Percentiles rank a stretch among this genome's conserved stretches.
Conservation (phyloP, 179 eudicot species). For the Pouteria campechiana region DNA sequence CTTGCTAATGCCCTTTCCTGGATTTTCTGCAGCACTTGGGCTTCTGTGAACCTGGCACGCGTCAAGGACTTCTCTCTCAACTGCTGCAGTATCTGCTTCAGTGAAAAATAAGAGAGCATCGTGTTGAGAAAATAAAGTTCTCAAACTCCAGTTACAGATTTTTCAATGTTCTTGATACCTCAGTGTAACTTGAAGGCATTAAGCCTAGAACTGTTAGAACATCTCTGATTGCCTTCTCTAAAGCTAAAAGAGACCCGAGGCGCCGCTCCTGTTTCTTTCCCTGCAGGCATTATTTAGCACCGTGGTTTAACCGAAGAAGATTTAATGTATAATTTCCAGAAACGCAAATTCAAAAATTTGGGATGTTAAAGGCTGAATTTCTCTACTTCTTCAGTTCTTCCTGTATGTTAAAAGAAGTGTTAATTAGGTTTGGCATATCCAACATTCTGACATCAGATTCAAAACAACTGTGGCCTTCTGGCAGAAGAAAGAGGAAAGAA, state of each 20-base stretch:
- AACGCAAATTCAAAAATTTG: no score
- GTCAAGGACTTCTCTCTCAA: conserved; percentile 69
- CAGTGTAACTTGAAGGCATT: conserved; percentile 61
- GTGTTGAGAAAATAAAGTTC: no score
- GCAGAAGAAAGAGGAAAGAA: no score
- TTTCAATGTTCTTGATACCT: conserved; percentile 52
- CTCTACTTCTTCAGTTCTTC: no score
- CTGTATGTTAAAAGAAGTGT: no score
- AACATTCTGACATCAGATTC: no score
- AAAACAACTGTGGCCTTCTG: no score
- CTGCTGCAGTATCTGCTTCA: conserved; percentile 47
- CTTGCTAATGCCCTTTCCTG: conserved; percentile 64
- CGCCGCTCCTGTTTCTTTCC: conserved; percentile 73
- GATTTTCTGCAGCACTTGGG: conserved; percentile 55
- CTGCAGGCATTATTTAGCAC: conserved; percentile 33
- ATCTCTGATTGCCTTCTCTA: conserved; percentile 41
- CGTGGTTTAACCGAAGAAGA: no score
- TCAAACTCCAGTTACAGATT: no score
- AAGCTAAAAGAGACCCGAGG: conserved; percentile 71
- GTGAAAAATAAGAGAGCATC: background rate
- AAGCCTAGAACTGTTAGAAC: conserved; percentile 55
- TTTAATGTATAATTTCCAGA: no score
- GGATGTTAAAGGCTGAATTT: no score
- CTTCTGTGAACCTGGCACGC: conserved; percentile 76
- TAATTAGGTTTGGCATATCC: no score